Base-by-base conservation (phyloP, 805 yeast species). In the Sugiyamaella marilandica region DNA sequence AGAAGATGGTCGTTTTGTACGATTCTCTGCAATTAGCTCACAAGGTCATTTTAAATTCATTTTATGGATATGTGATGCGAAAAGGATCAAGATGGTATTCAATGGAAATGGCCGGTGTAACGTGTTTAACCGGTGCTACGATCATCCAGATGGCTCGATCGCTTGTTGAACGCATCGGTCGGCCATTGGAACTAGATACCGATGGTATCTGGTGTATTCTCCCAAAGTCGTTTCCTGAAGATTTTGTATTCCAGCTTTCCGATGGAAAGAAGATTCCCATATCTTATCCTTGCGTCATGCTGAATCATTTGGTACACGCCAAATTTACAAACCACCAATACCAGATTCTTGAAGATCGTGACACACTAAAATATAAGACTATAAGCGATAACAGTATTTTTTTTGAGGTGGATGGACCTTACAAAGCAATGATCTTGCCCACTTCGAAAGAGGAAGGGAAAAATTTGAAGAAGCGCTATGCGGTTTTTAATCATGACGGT, bases 161-260 rank as follows among this genome's bases (percentile, higher is more conserved):
- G 0, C 72, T 94, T 54, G 97, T 94, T 11, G 98, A 92, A 66
- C 74, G 97, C 62, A 72, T 95, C 3, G 99, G 99, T 1, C 77
- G 98, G 61, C 99, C 99, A 0, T 73, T 94, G 55, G 99, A 94
- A 65, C 78, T 94, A 58, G 99, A 94, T 70, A 94, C 99, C 0
- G 99, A 94, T 77, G 99, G 99, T 75, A 94, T 94, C 64, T 94
- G 99, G 99, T 94, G 99, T 79, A 94, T 91, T 58, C 74, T 94
- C 43, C 99, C 99, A 1, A 77, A 82, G 49, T 80, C 96, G 1
- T 94, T 94, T 67, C 99, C 99, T 0, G 99, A 94, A 62, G 85
- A 90, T 60, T 89, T 76, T 68, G 75, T 75, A 18, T 81, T 94
- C 64, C 77, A 79, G 54, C 67, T 87, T 62, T 81, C 83, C 59